These are phyloP conservation scores for Dioscorea zingiberensis DNA, from an alignment of 106 monocot species.

Conservation along the genomic window DNA sequence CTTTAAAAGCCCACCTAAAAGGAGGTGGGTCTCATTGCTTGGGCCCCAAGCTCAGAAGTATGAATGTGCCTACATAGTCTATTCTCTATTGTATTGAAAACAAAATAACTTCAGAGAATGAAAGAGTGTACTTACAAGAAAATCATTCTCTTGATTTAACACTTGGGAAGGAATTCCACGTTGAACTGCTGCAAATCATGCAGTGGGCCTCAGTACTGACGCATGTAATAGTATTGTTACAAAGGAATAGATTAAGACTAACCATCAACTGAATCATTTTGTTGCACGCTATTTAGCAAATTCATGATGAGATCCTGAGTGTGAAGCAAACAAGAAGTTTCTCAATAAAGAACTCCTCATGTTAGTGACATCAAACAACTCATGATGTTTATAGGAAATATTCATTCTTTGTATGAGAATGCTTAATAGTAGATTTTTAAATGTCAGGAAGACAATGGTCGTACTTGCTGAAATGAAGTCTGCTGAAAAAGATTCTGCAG, in stretches of 20 bases:
- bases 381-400: neutral
- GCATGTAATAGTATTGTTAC: neutral
- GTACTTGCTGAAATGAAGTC: slow-evolving; percentile 88
- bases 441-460: neutral
- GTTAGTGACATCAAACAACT: neutral
- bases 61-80: neutral
- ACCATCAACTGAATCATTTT: slow-evolving; percentile 59
- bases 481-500: slow-evolving; percentile 91
- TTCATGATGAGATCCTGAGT: slow-evolving; percentile 74
- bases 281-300: slow-evolving; percentile 78
- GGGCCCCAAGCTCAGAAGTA: neutral
- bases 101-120: neutral
- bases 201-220: neutral
- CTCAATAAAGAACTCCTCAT: neutral
- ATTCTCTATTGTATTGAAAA: neutral
- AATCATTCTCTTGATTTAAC: slow-evolving; percentile 29
- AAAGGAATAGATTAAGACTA: slow-evolving; percentile 6
- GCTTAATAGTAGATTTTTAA: neutral
- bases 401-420: too few species aligned
- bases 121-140: slow-evolving; percentile 25
- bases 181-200: slow-evolving; percentile 34
- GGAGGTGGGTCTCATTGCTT: neutral
- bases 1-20: too few species aligned
- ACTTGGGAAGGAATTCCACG: slow-evolving; percentile 38
- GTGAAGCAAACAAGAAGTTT: neutral